Evolutionary conservation across 2,329 filamentous ascomycete genomes (phyloP), one percentile per base, ranked within the genome.

Genomic region (Colletotrichum falcatum): DNA sequence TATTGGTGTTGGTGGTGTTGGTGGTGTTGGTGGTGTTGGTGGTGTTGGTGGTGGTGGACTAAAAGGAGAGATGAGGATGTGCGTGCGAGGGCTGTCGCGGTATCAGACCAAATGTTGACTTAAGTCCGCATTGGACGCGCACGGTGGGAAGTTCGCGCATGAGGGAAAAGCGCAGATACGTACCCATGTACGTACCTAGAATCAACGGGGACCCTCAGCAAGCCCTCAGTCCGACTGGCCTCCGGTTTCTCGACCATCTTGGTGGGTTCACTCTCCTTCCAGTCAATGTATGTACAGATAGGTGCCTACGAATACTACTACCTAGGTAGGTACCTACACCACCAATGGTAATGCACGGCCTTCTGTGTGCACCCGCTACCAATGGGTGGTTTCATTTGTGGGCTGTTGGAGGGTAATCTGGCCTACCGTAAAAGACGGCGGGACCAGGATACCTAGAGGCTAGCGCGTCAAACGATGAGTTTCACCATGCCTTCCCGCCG

Each of bases 111-210:
- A 64, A 58, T 59, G 63, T 62, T 67, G 67, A 65, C 67, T 67
- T 67, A 28, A 16, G 64, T 46, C 51, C 58, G 56, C 42, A 44
- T 61, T 67, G 37, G 42, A 68, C 11, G 64, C 67, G 67, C 67
- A 67, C 64, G 64, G 62, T 63, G 26, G 67, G 56, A 70, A 67
- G 67, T 66, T 62, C 67, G 64, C 63, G 67, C 64, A 70, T 70
- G 67, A 48, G 62, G 62, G 62, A 58, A 30, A 61, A 61, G 62
- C 62, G 55, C 62, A 49, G 66, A 39, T 70, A 59, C 67, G 20
- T 46, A 7, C 16, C 39, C 20, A 11, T n/a, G 44, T 46, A 46
- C 44, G 9, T 46, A 46, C 42, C 20, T n/a, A 35, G 20, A 30
- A 37, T 18, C 64, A 39, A 66, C 67, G 49, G 67, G 67, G 63